Conservation (phyloP, 768 basidiomycete genomes). For the Termitomyces sp. region DNA sequence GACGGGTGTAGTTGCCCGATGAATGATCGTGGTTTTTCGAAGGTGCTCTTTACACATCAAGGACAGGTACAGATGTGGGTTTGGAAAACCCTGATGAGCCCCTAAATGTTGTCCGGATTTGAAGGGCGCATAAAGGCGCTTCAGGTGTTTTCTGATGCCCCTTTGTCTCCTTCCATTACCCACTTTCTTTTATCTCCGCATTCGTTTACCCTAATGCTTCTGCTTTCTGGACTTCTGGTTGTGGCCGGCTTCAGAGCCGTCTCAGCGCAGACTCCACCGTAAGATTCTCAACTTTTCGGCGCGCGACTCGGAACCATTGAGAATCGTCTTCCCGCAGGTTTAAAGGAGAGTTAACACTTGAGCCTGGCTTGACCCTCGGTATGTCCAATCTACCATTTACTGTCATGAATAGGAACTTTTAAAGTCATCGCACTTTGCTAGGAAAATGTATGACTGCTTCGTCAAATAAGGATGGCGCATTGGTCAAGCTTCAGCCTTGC, state of each 20-base stretch:
- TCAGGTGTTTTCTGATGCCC: not conserved
- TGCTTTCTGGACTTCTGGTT: not conserved
- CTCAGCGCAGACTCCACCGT: not conserved
- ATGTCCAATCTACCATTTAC: not conserved
- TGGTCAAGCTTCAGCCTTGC: slow-evolving; percentile 29
- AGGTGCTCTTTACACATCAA: not conserved
- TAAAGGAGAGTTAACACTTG: slow-evolving; percentile 37
- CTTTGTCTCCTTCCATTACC: no score
- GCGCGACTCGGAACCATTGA: not conserved
- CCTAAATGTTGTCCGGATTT: no score
- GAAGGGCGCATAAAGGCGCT: not conserved
- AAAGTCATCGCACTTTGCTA: slow-evolving; percentile 10
- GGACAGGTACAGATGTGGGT: not conserved
- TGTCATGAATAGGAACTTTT: not conserved
- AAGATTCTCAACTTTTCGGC: not conserved
- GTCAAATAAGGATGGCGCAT: slow-evolving; percentile 47
- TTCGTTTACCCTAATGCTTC: not conserved
- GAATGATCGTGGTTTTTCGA: not conserved
- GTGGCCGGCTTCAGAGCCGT: not conserved
- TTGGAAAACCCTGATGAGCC: not conserved
- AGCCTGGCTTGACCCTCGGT: slow-evolving; percentile 40
- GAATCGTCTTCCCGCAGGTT: slow-evolving; percentile 24
- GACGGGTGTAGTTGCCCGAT: not conserved
- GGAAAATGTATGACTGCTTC: slow-evolving; percentile 50
- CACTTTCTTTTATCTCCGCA: not conserved